Evolutionary conservation across 1,284 basidiomycete species (phyloP), one percentile per base, ranked within the genome.

Genomic region (Puccinia coronata): DNA sequence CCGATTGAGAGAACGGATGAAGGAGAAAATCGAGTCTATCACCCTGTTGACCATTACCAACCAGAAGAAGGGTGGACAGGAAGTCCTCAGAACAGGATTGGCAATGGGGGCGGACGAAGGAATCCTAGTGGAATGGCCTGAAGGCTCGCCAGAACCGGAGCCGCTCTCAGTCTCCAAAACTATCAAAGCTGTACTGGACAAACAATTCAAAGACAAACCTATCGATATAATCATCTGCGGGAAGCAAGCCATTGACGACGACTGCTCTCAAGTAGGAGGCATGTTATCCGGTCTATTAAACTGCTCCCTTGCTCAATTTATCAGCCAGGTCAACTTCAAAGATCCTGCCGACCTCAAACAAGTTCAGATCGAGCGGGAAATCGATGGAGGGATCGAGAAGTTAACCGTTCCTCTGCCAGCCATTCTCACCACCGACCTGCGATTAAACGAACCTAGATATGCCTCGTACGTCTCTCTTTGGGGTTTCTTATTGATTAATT

Each of bases 241-340:
- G n/a, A 99, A 99, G 88, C 96, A 99, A 87, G 93, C 96, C 16
- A 99, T 99, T 84, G 96, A 99, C 87, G 96, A 97, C 84, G 96
- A 99, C 87, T 90, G 93, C 3, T 93, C 94, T n/a, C 92, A 96
- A 88, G 98, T 96, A 11, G 96, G 96, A 0, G 96, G 98, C 86
- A 98, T 98, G 93, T 90, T 99, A 55, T 96, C 96, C 25, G 96
- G 95, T 2, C 88, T 98, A 84, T 87, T 98, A 84, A 91, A 92
- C 69, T 98, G 95, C 93, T 90, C 92, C 14, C 96, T 99, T 88
- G 96, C 93, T 71, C 96, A 94, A 83, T 99, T 95, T 86, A 96
- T 95, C 71, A 95, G 92, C 87, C 94, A 94, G 87, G 88, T 99
- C 28, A 92, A 92, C 23, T 87, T 98, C 31, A 39, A 69, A 39